phyloP scores from a whole-genome alignment of 2,329 filamentous ascomycete species.

The Lachnellula occidentalis region DNA sequence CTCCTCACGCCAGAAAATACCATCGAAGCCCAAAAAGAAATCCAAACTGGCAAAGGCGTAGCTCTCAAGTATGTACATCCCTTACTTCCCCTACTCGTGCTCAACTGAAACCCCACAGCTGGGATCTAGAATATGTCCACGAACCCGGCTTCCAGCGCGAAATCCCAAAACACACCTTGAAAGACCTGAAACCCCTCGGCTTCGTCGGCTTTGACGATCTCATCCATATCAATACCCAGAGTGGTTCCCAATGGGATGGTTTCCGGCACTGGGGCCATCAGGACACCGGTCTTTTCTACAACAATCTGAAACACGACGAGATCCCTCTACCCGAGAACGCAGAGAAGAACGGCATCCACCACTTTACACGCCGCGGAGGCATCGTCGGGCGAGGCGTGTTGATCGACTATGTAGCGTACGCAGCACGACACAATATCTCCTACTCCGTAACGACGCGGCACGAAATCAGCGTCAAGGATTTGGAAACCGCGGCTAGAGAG shows the following conservation, averaged over 20 bases:
- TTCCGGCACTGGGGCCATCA: constrained; percentile 33
- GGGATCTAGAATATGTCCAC: constrained; percentile 12
- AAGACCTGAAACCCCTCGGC: constrained; percentile 25
- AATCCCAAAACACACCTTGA: constrained; percentile 10
- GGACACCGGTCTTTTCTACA: constrained; percentile 27
- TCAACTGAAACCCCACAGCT: constrained; percentile 2
- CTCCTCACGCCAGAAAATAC: constrained; percentile 39
- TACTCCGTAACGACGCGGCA: constrained; percentile 33
- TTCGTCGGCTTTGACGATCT: constrained; percentile 48
- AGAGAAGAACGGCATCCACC: constrained; percentile 22
- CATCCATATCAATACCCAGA: constrained; percentile 43
- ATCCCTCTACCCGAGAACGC: constrained; percentile 32
- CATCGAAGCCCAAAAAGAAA: constrained; percentile 36
- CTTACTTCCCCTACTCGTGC: neutral
- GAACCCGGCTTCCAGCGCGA: constrained; percentile 17
- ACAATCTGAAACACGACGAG: constrained; percentile 25
- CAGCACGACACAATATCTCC: constrained; percentile 31
- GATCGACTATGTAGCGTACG: constrained; percentile 42
- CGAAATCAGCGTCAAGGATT: constrained; percentile 33
- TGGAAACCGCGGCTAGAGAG: constrained; percentile 38
- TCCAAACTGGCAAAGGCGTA: constrained; percentile 36
- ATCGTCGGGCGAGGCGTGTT: constrained; percentile 52
- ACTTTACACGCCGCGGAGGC: constrained; percentile 32
- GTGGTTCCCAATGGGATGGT: constrained; percentile 42
- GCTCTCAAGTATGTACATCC: constrained; percentile 13